These are phyloP conservation scores for Geosmithia putterillii DNA, from an alignment of 2,329 filamentous ascomycete species.

Conservation along the genomic window DNA sequence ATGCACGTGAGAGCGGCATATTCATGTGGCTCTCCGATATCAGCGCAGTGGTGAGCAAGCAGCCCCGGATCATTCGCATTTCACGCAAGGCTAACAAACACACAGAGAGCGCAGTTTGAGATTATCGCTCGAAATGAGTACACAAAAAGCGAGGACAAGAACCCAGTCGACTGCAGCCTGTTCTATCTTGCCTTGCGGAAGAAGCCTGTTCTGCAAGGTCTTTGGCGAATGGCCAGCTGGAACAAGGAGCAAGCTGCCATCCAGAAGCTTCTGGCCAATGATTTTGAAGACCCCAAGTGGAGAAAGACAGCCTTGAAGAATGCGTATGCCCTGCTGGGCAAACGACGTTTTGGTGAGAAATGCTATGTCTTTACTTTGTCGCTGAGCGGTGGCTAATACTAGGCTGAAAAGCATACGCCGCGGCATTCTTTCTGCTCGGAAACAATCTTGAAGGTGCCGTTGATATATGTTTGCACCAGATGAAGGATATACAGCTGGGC, in stretches of 20 bases:
- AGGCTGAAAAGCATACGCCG: slow-evolving; percentile 65
- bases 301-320: slow-evolving; percentile 87
- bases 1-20: slow-evolving; percentile 75
- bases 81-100: slow-evolving; percentile 6
- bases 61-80: background rate
- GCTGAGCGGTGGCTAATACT: slow-evolving; percentile 6
- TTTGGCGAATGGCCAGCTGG: slow-evolving; percentile 93
- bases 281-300: slow-evolving; percentile 82
- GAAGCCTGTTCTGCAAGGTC: slow-evolving; percentile 76
- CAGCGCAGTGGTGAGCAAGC: slow-evolving; percentile 54
- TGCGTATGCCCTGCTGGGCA: slow-evolving; percentile 87
- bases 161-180: slow-evolving; percentile 80
- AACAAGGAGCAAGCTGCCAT: slow-evolving; percentile 77
- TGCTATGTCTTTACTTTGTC: background rate
- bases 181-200: slow-evolving; percentile 87
- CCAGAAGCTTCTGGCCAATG: slow-evolving; percentile 69
- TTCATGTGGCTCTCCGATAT: slow-evolving; percentile 90
- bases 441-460: slow-evolving; percentile 77
- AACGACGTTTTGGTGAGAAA: slow-evolving; percentile 61
- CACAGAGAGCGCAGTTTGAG: slow-evolving; percentile 61
- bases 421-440: slow-evolving; percentile 87
- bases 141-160: slow-evolving; percentile 73
- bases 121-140: slow-evolving; percentile 89
- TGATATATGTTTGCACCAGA: slow-evolving; percentile 73
- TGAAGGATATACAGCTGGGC: slow-evolving; percentile 81